These are phyloP conservation scores for Ceratocystis colombiana DNA, from an alignment of 2,329 filamentous ascomycete species.

Conservation along the genomic window DNA sequence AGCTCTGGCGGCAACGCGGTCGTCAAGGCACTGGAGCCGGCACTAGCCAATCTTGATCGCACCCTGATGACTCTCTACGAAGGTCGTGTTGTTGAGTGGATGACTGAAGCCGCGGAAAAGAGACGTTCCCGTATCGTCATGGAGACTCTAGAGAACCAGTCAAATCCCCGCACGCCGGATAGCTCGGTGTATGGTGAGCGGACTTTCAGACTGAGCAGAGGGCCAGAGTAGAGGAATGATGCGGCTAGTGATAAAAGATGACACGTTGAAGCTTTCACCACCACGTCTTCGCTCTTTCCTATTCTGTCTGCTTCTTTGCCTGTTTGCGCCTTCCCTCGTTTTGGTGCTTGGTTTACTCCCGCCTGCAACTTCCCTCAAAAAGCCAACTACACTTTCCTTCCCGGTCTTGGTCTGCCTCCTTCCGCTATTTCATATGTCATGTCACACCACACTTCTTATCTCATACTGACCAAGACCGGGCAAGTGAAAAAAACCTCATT, in stretches of 20 bases:
- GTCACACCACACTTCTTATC: background rate
- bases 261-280: background rate
- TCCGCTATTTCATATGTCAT: constrained; percentile 4
- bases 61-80: constrained; percentile 30
- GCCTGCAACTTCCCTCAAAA: background rate
- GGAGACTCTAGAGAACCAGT: constrained; percentile 19
- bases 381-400: background rate
- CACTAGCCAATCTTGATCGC: constrained; percentile 39
- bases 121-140: constrained; percentile 20
- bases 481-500: background rate
- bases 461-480: background rate
- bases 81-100: constrained; percentile 24
- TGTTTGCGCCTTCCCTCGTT: constrained; percentile 6
- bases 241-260: background rate
- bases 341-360: background rate
- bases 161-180: constrained; percentile 20
- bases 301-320: background rate
- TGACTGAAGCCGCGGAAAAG: constrained; percentile 23
- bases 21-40: constrained; percentile 37
- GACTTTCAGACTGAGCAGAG: constrained; percentile 20
- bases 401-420: background rate
- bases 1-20: constrained; percentile 38
- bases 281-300: background rate
- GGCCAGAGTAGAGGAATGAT: constrained; percentile 12
- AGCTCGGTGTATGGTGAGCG: constrained; percentile 21